Percentiles rank a stretch among this genome's conserved stretches.
Conservation (phyloP, 164 flowering plant genomes). For the Tinospora cordifolia region DNA sequence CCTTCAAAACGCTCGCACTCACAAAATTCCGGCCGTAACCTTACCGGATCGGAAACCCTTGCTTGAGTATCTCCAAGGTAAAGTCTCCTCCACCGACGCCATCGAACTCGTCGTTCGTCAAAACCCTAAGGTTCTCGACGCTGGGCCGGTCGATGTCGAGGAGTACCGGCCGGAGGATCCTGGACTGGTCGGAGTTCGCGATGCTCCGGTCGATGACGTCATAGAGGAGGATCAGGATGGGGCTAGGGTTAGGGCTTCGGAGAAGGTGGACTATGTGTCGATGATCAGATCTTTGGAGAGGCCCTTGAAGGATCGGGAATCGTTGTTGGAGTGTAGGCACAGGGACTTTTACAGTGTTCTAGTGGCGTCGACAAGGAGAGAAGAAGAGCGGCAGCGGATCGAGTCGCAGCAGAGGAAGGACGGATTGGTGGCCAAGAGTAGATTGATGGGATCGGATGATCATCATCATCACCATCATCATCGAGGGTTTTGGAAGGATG, state of each 20-base stretch:
- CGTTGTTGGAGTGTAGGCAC: conserved; percentile 56
- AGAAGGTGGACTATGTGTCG: conserved; percentile 24
- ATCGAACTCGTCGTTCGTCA: conserved; percentile 43
- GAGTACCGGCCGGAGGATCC: conserved; percentile 36
- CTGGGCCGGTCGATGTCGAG: conserved; percentile 11
- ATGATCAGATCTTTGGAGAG: conserved; percentile 55
- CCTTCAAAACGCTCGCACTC: conserved; percentile 51
- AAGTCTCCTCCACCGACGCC: conserved; percentile 56
- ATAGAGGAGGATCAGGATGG: conserved; percentile 10
- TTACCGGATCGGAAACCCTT: conserved; percentile 81
- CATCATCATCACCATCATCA: too few species aligned
- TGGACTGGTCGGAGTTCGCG: conserved; percentile 7
- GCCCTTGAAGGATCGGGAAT: conserved; percentile 74
- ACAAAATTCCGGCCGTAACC: conserved; percentile 60
- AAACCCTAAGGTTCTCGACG: conserved; percentile 18
- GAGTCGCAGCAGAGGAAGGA: conserved; percentile 91
- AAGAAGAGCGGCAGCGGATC: conserved; percentile 70
- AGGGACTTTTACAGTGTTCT: conserved; percentile 66
- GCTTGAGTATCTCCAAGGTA: conserved; percentile 79
- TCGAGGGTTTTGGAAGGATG: conserved; percentile 36
- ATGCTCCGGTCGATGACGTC: not conserved
- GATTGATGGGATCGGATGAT: conserved; percentile 60
- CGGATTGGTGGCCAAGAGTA: conserved; percentile 72
- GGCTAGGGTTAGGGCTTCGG: conserved; percentile 12
- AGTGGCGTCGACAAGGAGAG: conserved; percentile 48